phyloP scores from a whole-genome alignment of 495 filamentous ascomycete species.

The Poronia punctata region DNA sequence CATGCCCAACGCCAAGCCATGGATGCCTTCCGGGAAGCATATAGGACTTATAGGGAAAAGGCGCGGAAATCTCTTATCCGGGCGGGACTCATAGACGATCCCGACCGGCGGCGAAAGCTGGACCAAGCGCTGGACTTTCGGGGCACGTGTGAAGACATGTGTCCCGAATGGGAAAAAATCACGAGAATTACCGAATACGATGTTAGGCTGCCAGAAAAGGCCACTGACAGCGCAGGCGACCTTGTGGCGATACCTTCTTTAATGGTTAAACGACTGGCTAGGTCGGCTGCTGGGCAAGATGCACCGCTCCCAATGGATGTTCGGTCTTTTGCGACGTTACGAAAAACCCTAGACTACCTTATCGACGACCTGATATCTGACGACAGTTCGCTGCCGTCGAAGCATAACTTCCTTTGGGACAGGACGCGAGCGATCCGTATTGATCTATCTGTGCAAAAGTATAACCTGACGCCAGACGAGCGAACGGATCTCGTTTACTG shows the following conservation, averaged over 20 bases:
- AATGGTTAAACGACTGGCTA: constrained; percentile 77
- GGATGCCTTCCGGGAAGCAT: constrained; percentile 36
- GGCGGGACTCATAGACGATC: constrained; percentile 77
- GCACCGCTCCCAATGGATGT: constrained; percentile 89
- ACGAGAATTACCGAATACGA: constrained; percentile 64
- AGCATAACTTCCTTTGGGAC: constrained; percentile 91
- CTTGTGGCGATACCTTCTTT: constrained; percentile 29
- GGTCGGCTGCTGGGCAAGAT: constrained; percentile 88
- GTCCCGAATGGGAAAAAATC: constrained; percentile 80
- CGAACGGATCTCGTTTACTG: constrained; percentile 68
- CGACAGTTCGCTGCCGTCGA: constrained; percentile 53
- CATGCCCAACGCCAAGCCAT: constrained; percentile 33
- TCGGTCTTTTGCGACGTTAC: constrained; percentile 67
- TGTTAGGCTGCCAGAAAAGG: constrained; percentile 48
- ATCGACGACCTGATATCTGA: constrained; percentile 65
- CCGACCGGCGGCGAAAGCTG: constrained; percentile 71
- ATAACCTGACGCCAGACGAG: constrained; percentile 51
- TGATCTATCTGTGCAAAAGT: constrained; percentile 83
- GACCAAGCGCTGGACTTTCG: constrained; percentile 80
- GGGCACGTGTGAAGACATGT: constrained; percentile 90
- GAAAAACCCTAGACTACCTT: constrained; percentile 75
- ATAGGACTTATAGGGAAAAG: constrained; percentile 60
- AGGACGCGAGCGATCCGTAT: constrained; percentile 85
- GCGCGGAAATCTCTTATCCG: constrained; percentile 64
- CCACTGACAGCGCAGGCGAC: constrained; percentile 26